Percentiles rank a stretch among this genome's conserved stretches.
These are phyloP conservation scores for Lachancea sp. DNA, from an alignment of 805 yeast species.

Conservation along the genomic window DNA sequence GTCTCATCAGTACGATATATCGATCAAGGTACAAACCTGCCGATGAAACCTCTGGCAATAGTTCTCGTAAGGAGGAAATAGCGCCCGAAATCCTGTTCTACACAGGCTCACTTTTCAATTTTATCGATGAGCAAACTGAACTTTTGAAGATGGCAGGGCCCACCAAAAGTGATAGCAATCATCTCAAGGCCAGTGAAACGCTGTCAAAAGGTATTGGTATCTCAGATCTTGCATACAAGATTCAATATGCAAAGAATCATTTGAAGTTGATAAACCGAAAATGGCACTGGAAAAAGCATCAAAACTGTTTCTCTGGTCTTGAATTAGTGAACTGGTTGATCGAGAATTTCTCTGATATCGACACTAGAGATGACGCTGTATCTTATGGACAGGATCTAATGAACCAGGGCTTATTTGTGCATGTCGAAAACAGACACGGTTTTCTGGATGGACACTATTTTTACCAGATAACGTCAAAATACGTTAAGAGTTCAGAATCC, in stretches of 20 bases:
- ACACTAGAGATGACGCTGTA: slow-evolving; percentile 76
- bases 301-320: slow-evolving; percentile 74
- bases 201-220: slow-evolving; percentile 48
- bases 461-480: slow-evolving; percentile 62
- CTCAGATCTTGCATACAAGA: slow-evolving; percentile 49
- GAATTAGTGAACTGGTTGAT: slow-evolving; percentile 83
- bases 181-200: slow-evolving; percentile 27
- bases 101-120: slow-evolving; percentile 74
- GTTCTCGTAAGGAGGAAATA: slow-evolving; percentile 40
- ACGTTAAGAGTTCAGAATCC: slow-evolving; percentile 25
- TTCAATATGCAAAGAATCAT: slow-evolving; percentile 57
- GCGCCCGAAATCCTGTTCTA: slow-evolving; percentile 77
- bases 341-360: slow-evolving; percentile 71
- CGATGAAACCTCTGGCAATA: slow-evolving; percentile 34
- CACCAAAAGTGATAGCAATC: slow-evolving; percentile 34
- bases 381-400: slow-evolving; percentile 71
- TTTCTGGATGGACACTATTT: slow-evolving; percentile 92
- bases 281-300: slow-evolving; percentile 84
- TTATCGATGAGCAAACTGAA: slow-evolving; percentile 48
- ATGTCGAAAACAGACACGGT: slow-evolving; percentile 76
- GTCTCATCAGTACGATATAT: slow-evolving; percentile 56
- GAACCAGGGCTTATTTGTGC: slow-evolving; percentile 66
- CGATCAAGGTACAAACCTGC: slow-evolving; percentile 45
- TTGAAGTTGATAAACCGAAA: slow-evolving; percentile 66
- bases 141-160: slow-evolving; percentile 29